Evolutionary conservation across 441 rosid genomes (phyloP), one percentile per base, ranked within the genome.

Genomic region (Populus hybrid): DNA sequence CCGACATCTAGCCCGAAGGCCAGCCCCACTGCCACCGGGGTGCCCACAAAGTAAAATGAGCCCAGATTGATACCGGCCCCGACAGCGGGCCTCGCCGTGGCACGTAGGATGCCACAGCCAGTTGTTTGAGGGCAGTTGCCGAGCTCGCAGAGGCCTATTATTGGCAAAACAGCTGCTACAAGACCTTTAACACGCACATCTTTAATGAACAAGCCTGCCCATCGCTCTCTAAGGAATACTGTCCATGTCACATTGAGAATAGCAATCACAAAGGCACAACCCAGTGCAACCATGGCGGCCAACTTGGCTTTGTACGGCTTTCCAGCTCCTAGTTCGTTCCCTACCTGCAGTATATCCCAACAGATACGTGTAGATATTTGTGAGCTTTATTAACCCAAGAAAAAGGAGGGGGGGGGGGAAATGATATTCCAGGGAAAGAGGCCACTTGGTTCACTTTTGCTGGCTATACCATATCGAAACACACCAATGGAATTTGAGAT

Each of bases 101-200:
- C 98, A 1, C 98, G 91, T 1, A 92, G 83, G 82, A 95, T 83
- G 73, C 99, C 99, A 18, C 99, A 95, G 14, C 99, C 99, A 0
- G 99, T 91, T 38, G 99, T 95, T 72, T 95, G 99, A 2, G 99
- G 99, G 75, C 95, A 95, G 80, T 94, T 95, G 3, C 93, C 98
- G 50, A 94, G 90, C 88, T 95, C 99, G 40, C 99, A 95, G 5
- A 95, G 83, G 24, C 98, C 99, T 7, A 92, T 84, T 18, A 95
- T 91, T 0, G 98, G 99, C 89, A 95, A 81, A 42, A 94, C 98
- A 1, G 94, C 89, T 23, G 91, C 91, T 6, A 95, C 99, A 59
- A 94, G 80, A 0, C 87, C 82, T 9, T 87, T 89, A 36, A 94
- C 92, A 35, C 83, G 86, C 23, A 81, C 79, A 65, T 91, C 91